phyloP scores from a whole-genome alignment of 1,284 basidiomycete species.

The Apiotrichum brassicae region DNA sequence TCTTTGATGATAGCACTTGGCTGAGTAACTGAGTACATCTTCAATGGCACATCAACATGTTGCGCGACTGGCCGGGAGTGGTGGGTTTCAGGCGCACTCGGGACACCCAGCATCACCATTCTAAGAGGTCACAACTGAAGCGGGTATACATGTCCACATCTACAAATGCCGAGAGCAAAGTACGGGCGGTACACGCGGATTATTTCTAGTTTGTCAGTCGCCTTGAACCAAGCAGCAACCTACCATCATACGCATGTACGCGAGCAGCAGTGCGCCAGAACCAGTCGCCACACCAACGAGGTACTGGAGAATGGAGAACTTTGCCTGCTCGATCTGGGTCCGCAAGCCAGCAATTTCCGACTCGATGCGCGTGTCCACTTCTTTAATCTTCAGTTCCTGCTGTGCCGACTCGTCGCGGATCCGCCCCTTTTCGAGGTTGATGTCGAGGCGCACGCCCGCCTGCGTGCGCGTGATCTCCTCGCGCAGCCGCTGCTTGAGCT shows the following conservation, averaged over 20 bases:
- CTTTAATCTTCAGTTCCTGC: slow-evolving; percentile 95
- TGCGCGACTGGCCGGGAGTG: too few relatives aligned
- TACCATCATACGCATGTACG: slow-evolving; percentile 47
- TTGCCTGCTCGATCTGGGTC: slow-evolving; percentile 83
- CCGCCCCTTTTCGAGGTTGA: slow-evolving; percentile 93
- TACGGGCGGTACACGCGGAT: too few relatives aligned
- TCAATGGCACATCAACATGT: too few relatives aligned
- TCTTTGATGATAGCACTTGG: too few relatives aligned
- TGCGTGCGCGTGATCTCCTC: slow-evolving; percentile 90
- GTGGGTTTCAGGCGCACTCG: too few relatives aligned
- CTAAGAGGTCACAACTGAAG: too few relatives aligned
- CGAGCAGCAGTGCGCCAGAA: slow-evolving; percentile 45
- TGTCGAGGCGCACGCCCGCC: slow-evolving; percentile 85
- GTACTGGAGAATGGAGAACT: slow-evolving; percentile 54
- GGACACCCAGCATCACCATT: too few relatives aligned
- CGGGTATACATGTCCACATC: too few relatives aligned
- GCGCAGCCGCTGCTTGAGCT: slow-evolving; percentile 86
- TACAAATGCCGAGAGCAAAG: too few relatives aligned
- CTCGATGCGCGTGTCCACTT: slow-evolving; percentile 96
- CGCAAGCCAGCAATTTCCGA: slow-evolving; percentile 87
- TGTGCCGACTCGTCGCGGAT: slow-evolving; percentile 89
- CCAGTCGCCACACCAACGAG: slow-evolving; percentile 47
- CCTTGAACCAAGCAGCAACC: too few relatives aligned
- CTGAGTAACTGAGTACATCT: too few relatives aligned
- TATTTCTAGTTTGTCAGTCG: neutral